Evolutionary conservation across 805 yeast species (phyloP), one percentile per base, ranked within the genome.

Genomic region (Kazachstania africana): DNA sequence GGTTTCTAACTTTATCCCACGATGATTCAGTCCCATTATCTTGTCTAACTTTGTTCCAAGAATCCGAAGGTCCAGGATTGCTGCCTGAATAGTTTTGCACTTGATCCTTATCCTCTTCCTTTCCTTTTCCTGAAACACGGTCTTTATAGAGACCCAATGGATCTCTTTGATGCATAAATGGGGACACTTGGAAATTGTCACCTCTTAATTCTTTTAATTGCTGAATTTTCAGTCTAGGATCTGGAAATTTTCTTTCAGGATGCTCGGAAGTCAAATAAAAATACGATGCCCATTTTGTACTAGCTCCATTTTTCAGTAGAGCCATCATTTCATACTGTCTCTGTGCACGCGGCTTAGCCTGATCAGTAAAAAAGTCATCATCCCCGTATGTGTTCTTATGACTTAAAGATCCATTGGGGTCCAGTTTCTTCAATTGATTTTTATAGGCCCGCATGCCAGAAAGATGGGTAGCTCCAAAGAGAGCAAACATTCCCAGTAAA

Each of bases 221-320:
- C 9, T 57, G 50, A 21, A 62, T 49, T 39, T 54, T 42, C 0
- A 46, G 44, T 43, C 65, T 55, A 5, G 85, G 85, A 44, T 77
- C 78, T 33, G 67, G 68, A 40, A 77, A 53, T 24, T 68, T 59
- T 29, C 62, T 61, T 14, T 60, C 62, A 0, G 77, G 73, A 41
- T 76, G 68, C 12, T 60, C 60, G 24, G 63, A 57, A 0, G 80
- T 66, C 36, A 62, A 51, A 29, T 61, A 56, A 48, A 68, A 77
- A 48, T 78, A 78, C 16, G 63, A 44, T 25, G 67, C 57, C 74
- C 75, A 70, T 45, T 48, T 55, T 2, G 61, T 44, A 4, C 65
- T 48, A 26, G 56, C 52, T 0, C 52, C 55, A 8, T 53, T 51
- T 18, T 48, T 46, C 13, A 63, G 36, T 15, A 59, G 34, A 10